phyloP scores from a whole-genome alignment of 345 rosid species.

The Eucalyptus cloeziana region DNA sequence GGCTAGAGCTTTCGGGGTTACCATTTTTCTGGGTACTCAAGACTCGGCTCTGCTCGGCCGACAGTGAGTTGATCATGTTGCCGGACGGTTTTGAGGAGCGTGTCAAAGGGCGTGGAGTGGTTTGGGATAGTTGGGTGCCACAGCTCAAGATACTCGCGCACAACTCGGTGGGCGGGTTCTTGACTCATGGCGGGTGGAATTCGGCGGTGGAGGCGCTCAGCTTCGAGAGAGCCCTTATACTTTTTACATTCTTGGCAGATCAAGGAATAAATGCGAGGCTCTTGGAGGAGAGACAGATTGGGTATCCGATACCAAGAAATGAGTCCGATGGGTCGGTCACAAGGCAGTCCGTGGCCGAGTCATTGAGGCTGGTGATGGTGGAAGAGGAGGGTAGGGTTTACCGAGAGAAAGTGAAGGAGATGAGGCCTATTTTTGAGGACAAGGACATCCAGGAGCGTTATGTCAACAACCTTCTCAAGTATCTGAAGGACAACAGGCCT shows the following conservation, averaged over 20 bases:
- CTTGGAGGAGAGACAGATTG: conserved; percentile 4
- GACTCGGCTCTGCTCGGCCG: background rate
- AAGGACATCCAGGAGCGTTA: background rate
- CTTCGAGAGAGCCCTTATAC: background rate
- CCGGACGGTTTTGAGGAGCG: conserved; percentile 21
- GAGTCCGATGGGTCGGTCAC: background rate
- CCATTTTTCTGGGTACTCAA: conserved; percentile 29
- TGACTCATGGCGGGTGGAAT: conserved; percentile 19
- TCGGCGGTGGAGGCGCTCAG: conserved; percentile 9
- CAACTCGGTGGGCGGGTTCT: conserved; percentile 16
- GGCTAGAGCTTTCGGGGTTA: conserved; percentile 17
- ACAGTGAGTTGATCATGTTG: conserved; percentile 1
- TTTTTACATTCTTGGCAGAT: background rate
- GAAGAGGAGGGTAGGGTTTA: conserved; percentile 1
- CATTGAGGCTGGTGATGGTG: no score
- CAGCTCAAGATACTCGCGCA: conserved; percentile 19
- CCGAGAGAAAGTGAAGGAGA: conserved; percentile 17
- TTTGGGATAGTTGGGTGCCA: conserved; percentile 22
- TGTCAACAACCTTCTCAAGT: background rate
- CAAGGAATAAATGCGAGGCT: conserved; percentile 19
- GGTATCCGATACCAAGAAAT: conserved; percentile 1
- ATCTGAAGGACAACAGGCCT: background rate
- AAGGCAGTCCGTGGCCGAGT: no score
- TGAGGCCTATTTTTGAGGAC: conserved; percentile 1
- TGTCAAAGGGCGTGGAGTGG: conserved; percentile 11